phyloP scores from a whole-genome alignment of 1,284 basidiomycete species.

The Trametes polyzona region DNA sequence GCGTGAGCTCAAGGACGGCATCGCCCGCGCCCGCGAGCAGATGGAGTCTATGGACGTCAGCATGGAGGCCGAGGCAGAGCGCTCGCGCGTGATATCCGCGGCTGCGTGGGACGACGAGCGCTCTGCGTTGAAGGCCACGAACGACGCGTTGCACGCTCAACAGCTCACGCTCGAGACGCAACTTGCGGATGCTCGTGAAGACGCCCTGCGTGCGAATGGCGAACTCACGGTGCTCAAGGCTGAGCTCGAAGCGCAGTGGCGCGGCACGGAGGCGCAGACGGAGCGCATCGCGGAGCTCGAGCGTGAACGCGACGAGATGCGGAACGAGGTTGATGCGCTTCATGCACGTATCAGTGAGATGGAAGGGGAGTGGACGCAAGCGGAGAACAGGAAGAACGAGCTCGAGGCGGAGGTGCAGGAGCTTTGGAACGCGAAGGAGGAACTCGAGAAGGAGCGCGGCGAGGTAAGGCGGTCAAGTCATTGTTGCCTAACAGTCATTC shows the following conservation, averaged over 20 bases:
- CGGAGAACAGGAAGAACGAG: constrained; percentile 55
- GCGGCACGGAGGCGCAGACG: constrained; percentile 50
- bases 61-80: constrained; percentile 44
- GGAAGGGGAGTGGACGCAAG: constrained; percentile 59
- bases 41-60: constrained; percentile 53
- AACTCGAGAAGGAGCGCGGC: constrained; percentile 56
- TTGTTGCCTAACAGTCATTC: neutral
- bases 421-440: constrained; percentile 50
- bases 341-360: constrained; percentile 42
- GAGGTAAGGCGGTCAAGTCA: constrained; percentile 44
- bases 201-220: constrained; percentile 45
- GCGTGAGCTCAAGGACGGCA: constrained; percentile 51
- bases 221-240: constrained; percentile 53
- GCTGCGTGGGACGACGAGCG: constrained; percentile 56
- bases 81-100: constrained; percentile 41
- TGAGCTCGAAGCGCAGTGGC: constrained; percentile 67
- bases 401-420: constrained; percentile 59
- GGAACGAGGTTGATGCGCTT: constrained; percentile 44
- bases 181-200: constrained; percentile 34
- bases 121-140: constrained; percentile 46
- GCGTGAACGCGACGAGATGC: constrained; percentile 41
- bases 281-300: constrained; percentile 35
- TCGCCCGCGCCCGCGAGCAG: constrained; percentile 57
- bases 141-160: constrained; percentile 44
- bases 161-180: constrained; percentile 33